These are phyloP conservation scores for Lactifluus volemus DNA, from an alignment of 768 basidiomycete genomes.

Conservation along the genomic window DNA sequence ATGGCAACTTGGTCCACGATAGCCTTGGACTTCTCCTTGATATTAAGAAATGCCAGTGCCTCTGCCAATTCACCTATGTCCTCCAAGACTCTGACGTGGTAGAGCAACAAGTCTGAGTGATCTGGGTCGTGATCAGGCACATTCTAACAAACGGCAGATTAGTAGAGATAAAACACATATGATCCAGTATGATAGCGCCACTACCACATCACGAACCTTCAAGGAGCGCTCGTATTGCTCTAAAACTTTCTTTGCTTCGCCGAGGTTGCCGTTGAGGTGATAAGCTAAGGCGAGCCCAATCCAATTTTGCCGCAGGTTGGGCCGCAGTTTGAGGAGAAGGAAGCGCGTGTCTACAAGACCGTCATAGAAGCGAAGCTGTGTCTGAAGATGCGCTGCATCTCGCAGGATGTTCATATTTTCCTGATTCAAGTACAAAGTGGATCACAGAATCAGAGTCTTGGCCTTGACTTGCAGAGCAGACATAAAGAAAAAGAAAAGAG, in stretches of 20 bases:
- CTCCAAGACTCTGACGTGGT: slow-evolving; percentile 66
- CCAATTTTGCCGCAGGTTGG: slow-evolving; percentile 84
- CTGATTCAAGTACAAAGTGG: slow-evolving; percentile 32
- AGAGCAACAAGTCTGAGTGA: slow-evolving; percentile 74
- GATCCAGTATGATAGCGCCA: neutral
- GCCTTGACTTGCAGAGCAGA: neutral
- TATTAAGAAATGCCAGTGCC: slow-evolving; percentile 56
- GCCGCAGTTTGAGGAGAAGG: slow-evolving; percentile 69
- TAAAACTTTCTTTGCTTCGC: slow-evolving; percentile 62
- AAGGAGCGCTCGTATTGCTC: slow-evolving; percentile 62
- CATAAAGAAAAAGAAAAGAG: neutral
- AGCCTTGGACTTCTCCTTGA: slow-evolving; percentile 49
- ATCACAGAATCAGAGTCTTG: slow-evolving; percentile 1
- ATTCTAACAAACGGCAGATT: slow-evolving; percentile 38
- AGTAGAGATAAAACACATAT: neutral
- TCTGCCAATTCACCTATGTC: slow-evolving; percentile 55
- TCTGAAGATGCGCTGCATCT: slow-evolving; percentile 82
- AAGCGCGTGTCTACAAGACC: slow-evolving; percentile 74
- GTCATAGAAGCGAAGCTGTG: slow-evolving; percentile 77
- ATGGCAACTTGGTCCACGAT: slow-evolving; percentile 67
- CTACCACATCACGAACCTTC: slow-evolving; percentile 44
- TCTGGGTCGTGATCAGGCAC: slow-evolving; percentile 74
- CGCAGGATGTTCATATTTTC: slow-evolving; percentile 91
- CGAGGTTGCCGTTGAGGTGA: slow-evolving; percentile 68
- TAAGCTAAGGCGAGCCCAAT: slow-evolving; percentile 81